Evolutionary conservation across 805 yeast species (phyloP), one percentile per base, ranked within the genome.

Genomic region (Ogataea polymorpha): DNA sequence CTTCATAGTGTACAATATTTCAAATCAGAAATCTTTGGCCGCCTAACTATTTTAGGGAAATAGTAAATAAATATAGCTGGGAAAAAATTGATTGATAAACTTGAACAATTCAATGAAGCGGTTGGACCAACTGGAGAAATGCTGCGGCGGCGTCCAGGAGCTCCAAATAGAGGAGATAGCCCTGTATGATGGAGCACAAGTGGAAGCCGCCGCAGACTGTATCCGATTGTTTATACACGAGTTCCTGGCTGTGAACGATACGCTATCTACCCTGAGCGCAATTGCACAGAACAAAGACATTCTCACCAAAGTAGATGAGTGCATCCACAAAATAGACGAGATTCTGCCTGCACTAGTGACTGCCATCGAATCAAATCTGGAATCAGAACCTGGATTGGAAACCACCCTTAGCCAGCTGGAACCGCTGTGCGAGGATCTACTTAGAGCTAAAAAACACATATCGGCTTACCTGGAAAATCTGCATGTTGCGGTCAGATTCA

Each of bases 401-500:
- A 6, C 12, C 10, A 61, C 13, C 10, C 6, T 27, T 21, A 33
- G 21, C 9, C 32, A 30, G 16, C 12, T 40, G 26, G 71, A 60
- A 50, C 53, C 44, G 11, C 55, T 59, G 35, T 66, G 63, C 44
- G 70, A 58, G 51, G 50, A 49, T 8, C 47, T 51, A 32, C 46
- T 44, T 23, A 45, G 46, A 10, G 54, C 67, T 16, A 60, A 62
- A 39, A 58, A 56, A 12, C 40, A 53, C 32, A 37, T 65, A 12
- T 38, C 54, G 2, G 48, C 53, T 0, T 55, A 62, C 35, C 67
- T 68, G 50, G 44, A 55, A 17, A 53, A 56, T 27, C 53, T 72
- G 5, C 75, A 68, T 40, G 56, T 71, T 4, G 60, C 71, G 1
- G 55, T 63, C 11, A 77, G 73, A 44, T 73, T 63, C 49, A 55